Conservation (phyloP, 805 yeast genomes). For the Yamadazyma endophytica region DNA sequence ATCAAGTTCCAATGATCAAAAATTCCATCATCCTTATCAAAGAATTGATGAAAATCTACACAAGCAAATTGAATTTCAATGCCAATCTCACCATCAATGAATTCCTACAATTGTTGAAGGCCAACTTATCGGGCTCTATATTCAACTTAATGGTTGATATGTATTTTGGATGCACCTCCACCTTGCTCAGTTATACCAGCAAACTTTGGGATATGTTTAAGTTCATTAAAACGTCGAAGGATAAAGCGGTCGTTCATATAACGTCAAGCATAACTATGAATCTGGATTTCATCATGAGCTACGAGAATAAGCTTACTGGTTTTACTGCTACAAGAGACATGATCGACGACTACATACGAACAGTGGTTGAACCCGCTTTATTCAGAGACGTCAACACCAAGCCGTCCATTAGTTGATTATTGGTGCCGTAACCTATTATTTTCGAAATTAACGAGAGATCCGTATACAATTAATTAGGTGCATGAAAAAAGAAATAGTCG, state of each 20-base stretch:
- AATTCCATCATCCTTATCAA: slow-evolving; percentile 7
- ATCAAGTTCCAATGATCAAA: slow-evolving; percentile 5
- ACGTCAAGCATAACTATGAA: slow-evolving; percentile 13
- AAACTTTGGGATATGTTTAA: slow-evolving; percentile 21
- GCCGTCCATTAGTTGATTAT: no score
- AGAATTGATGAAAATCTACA: slow-evolving; percentile 6
- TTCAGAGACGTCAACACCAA: no score
- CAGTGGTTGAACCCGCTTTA: slow-evolving; percentile 19
- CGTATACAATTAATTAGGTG: no score
- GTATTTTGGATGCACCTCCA: slow-evolving; percentile 24
- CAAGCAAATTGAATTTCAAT: slow-evolving; percentile 2
- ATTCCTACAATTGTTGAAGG: slow-evolving; percentile 7
- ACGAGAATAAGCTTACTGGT: slow-evolving; percentile 15
- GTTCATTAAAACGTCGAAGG: slow-evolving; percentile 10
- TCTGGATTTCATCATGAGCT: slow-evolving; percentile 14
- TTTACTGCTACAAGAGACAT: slow-evolving; percentile 13
- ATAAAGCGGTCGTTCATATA: slow-evolving; percentile 10
- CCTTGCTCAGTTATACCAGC: slow-evolving; percentile 16
- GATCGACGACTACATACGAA: slow-evolving; percentile 20
- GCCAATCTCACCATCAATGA: slow-evolving; percentile 7
- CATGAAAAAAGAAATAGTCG: no score
- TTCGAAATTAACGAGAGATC: no score
- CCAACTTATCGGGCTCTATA: slow-evolving; percentile 3
- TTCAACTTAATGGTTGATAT: slow-evolving; percentile 16
- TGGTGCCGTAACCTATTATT: no score